Conservation (phyloP, 306 rosid species). For the Medicago arabica region DNA sequence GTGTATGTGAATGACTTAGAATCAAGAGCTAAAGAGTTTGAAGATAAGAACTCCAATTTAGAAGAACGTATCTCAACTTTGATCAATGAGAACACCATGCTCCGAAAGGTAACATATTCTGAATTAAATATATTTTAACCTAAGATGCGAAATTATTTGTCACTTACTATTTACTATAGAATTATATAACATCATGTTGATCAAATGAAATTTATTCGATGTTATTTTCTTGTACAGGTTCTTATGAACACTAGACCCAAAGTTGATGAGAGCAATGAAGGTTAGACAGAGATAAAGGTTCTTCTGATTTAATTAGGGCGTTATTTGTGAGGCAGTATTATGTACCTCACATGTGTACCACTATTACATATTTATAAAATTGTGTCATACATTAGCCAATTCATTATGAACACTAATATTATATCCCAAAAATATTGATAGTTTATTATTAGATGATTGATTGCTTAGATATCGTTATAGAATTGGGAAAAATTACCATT, state of each 20-base stretch:
- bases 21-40: conserved; percentile 63
- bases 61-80: conserved; percentile 80
- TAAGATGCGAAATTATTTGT: background rate
- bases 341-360: background rate
- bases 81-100: conserved; percentile 69
- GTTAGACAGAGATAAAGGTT: conserved; percentile 39
- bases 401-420: too few relatives aligned
- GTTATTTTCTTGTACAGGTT: conserved; percentile 52
- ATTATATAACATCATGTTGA: background rate
- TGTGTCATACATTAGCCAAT: too few relatives aligned
- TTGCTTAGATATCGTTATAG: too few relatives aligned
- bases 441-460: too few relatives aligned
- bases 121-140: background rate
- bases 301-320: conserved; percentile 3
- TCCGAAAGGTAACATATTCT: conserved; percentile 53
- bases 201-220: background rate
- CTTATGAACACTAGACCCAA: conserved; percentile 69
- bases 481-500: too few relatives aligned
- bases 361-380: background rate
- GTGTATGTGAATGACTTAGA: conserved; percentile 77
- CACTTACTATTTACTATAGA: background rate
- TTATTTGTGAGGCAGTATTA: background rate
- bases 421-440: too few relatives aligned
- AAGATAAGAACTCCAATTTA: conserved; percentile 66
- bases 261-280: conserved; percentile 51